Evolutionary conservation across 1,139 yeast species (phyloP).

Genomic region (Yamadazyma taylorii): DNA sequence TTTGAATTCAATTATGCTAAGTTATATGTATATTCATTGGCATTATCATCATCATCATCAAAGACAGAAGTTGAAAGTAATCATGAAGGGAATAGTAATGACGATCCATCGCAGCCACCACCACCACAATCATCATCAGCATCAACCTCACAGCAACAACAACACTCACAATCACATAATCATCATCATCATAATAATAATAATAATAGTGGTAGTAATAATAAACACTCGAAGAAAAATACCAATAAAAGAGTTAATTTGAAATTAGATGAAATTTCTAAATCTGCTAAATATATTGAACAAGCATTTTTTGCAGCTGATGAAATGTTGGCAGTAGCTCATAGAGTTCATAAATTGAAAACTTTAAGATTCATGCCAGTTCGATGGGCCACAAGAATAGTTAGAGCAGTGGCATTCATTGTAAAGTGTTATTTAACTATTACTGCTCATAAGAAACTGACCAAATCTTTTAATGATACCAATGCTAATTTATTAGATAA

Average conservation of each 20-base stretch:
- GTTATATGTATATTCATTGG: conserved; percentile 78
- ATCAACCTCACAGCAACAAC: no score
- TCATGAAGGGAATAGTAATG: conserved; percentile 5
- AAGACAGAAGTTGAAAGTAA: conserved; percentile 22
- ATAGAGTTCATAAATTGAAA: conserved; percentile 64
- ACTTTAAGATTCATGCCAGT: conserved; percentile 81
- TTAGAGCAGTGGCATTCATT: conserved; percentile 87
- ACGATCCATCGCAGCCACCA: conserved; percentile 8
- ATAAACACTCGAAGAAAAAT: conserved; percentile 13
- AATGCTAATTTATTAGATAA: conserved; percentile 27
- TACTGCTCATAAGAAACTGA: conserved; percentile 45
- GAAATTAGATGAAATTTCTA: conserved; percentile 68
- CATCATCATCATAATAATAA: no score
- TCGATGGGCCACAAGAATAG: conserved; percentile 84
- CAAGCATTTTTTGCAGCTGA: conserved; percentile 84
- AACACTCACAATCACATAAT: no score
- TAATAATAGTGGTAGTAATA: conserved; percentile 5
- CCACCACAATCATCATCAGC: no score
- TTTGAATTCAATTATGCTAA: conserved; percentile 85
- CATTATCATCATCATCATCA: conserved; percentile 54
- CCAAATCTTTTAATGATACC: conserved; percentile 20
- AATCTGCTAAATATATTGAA: conserved; percentile 75
- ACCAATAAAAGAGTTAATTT: conserved; percentile 30
- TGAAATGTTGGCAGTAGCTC: conserved; percentile 71
- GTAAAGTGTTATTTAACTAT: conserved; percentile 79